phyloP scores from a whole-genome alignment of 2,329 filamentous ascomycete genomes.

The Hortaea werneckii region DNA sequence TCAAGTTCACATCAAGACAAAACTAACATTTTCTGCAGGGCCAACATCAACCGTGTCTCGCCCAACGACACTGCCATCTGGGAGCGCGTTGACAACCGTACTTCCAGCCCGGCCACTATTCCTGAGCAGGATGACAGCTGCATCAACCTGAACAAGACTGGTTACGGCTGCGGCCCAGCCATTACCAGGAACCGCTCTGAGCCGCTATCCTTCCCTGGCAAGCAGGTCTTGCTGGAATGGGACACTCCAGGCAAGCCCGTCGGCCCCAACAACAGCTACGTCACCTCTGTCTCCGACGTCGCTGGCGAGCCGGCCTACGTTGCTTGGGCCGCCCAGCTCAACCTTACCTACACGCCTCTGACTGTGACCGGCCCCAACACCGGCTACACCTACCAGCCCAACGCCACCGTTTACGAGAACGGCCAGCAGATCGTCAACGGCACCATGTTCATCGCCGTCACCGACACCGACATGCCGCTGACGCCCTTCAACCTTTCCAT shows the following conservation, averaged over 20 bases:
- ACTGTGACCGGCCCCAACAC: slow-evolving; percentile 55
- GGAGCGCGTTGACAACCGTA: slow-evolving; percentile 53
- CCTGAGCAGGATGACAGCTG: slow-evolving; percentile 43
- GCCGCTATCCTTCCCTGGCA: slow-evolving; percentile 65
- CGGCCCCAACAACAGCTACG: slow-evolving; percentile 74
- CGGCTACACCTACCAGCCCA: slow-evolving; percentile 64
- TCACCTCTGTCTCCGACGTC: slow-evolving; percentile 43
- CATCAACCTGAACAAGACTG: slow-evolving; percentile 44
- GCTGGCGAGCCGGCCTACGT: slow-evolving; percentile 56
- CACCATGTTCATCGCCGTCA: slow-evolving; percentile 70
- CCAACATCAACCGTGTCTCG: slow-evolving; percentile 60
- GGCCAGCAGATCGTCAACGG: slow-evolving; percentile 60
- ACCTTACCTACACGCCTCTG: slow-evolving; percentile 41
- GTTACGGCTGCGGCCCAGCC: slow-evolving; percentile 50
- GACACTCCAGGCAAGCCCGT: slow-evolving; percentile 57
- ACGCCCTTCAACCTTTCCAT: slow-evolving; percentile 42
- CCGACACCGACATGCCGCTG: slow-evolving; percentile 55
- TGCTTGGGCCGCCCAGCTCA: slow-evolving; percentile 66
- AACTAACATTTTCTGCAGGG: too few relatives aligned
- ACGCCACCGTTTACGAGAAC: slow-evolving; percentile 54
- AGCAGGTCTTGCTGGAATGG: slow-evolving; percentile 62
- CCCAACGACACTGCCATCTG: slow-evolving; percentile 50
- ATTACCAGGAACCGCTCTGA: slow-evolving; percentile 59
- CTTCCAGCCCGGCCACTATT: slow-evolving; percentile 44
- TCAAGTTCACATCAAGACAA: too few relatives aligned